A percentile compares a stretch with the other conserved stretches of the same genome.
phyloP scores from a whole-genome alignment of 352 stramenopile genomes.

The Pelagophyceae sp. region DNA sequence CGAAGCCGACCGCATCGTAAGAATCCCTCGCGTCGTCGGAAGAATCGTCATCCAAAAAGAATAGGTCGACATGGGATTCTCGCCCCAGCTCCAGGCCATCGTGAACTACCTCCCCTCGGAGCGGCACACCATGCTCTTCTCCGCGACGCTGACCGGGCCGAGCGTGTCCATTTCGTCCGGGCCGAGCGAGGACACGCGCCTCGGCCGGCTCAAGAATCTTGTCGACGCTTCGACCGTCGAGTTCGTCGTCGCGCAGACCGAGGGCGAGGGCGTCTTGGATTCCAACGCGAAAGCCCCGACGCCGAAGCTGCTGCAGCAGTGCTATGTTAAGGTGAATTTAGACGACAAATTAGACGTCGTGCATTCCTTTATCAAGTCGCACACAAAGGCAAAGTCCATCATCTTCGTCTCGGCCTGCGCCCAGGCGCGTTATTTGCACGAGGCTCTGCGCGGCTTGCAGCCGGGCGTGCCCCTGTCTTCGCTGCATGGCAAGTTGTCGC shows the following conservation, averaged over 20 bases:
- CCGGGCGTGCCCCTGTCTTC: conserved; percentile 89
- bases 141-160: conserved; percentile 77
- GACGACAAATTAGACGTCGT: conserved; percentile 94
- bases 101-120: conserved; percentile 53
- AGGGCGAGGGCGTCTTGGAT: conserved; percentile 95
- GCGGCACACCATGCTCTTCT: conserved; percentile 53
- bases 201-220: conserved; percentile 56
- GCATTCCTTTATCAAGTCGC: conserved; percentile 95
- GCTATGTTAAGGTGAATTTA: conserved; percentile 83
- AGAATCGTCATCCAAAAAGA: no score
- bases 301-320: conserved; percentile 81
- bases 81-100: conserved; percentile 59
- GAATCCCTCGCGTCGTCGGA: no score
- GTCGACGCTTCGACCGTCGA: conserved; percentile 85
- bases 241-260: conserved; percentile 68
- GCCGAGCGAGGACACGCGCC: conserved; percentile 54
- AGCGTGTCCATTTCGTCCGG: no score
- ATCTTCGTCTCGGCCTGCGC: conserved; percentile 95
- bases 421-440: conserved; percentile 84
- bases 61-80: conserved; percentile 64
- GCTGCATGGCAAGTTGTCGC: conserved; percentile 97
- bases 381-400: conserved; percentile 96
- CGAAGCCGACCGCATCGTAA: conserved; percentile 46
- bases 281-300: conserved; percentile 70
- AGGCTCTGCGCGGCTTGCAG: conserved; percentile 90